phyloP scores from a whole-genome alignment of 805 yeast genomes.

The Pichia manshurica region DNA sequence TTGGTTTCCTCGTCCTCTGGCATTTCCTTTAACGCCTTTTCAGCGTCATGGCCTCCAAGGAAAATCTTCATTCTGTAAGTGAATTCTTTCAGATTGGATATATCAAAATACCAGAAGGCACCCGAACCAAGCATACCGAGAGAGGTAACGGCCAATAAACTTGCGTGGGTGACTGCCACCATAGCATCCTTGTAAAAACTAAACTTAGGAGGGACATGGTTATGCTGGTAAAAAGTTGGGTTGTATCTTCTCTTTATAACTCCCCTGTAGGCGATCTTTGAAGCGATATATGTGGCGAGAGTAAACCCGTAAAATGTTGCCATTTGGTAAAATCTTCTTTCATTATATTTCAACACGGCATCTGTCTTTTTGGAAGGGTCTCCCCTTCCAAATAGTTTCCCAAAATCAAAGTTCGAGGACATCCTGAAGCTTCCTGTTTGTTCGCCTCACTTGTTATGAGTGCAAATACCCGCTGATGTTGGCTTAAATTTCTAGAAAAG shows the following conservation, averaged over 20 bases:
- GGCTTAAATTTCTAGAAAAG: too few species aligned
- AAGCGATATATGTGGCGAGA: conserved; percentile 61
- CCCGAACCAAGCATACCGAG: conserved; percentile 71
- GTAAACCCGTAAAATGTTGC: conserved; percentile 68
- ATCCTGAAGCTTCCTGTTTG: not conserved
- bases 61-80: conserved; percentile 57
- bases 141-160: conserved; percentile 65
- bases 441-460: too few species aligned
- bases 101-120: conserved; percentile 73
- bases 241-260: conserved; percentile 65
- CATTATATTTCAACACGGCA: conserved; percentile 44
- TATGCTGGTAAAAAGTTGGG: conserved; percentile 76
- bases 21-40: conserved; percentile 37
- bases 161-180: conserved; percentile 77
- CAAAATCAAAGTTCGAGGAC: conserved; percentile 22
- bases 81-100: conserved; percentile 63
- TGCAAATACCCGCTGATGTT: too few species aligned
- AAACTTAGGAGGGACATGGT: conserved; percentile 80
- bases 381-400: conserved; percentile 27
- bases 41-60: conserved; percentile 65
- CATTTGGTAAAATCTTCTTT: conserved; percentile 67
- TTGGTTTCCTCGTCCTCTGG: conserved; percentile 58
- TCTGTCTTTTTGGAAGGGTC: conserved; percentile 25
- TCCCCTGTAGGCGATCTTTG: conserved; percentile 71
- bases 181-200: conserved; percentile 79